Conservation (phyloP, 2,329 filamentous ascomycete genomes). For the Pleurostoma richardsiae region DNA sequence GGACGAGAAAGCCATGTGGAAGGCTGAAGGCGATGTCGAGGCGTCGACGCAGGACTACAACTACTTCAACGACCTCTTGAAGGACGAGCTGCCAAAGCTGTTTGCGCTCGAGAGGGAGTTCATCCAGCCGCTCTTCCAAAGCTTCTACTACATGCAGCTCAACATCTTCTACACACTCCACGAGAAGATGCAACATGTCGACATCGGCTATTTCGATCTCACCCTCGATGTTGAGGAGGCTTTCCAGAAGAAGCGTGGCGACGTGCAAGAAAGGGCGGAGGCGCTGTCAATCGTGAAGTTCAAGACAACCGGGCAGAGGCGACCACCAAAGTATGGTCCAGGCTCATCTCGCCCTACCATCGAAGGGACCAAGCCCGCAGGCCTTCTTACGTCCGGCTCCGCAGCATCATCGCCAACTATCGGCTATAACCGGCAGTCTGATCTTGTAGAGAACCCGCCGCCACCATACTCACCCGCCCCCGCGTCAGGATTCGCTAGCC, state of each 20-base stretch:
- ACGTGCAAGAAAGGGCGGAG: conserved; percentile 82
- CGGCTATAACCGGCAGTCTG: conserved; percentile 24
- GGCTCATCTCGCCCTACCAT: conserved; percentile 39
- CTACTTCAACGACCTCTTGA: conserved; percentile 95
- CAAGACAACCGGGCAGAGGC: conserved; percentile 75
- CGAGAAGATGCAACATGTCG: conserved; percentile 94
- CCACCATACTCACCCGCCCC: conserved; percentile 62
- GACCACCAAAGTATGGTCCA: conserved; percentile 52
- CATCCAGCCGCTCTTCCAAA: conserved; percentile 95
- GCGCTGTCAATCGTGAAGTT: conserved; percentile 81
- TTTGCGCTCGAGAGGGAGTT: conserved; percentile 89
- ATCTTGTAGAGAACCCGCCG: conserved; percentile 55
- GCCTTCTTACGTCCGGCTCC: conserved; percentile 46
- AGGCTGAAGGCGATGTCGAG: conserved; percentile 88
- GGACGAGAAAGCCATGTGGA: conserved; percentile 96
- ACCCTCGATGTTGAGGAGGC: conserved; percentile 87
- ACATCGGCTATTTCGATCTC: conserved; percentile 97
- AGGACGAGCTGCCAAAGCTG: conserved; percentile 89
- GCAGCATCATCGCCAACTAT: conserved; percentile 12
- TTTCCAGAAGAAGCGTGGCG: conserved; percentile 82
- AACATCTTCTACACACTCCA: conserved; percentile 99
- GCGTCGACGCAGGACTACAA: conserved; percentile 92
- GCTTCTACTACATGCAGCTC: conserved; percentile 99
- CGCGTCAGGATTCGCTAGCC: conserved; percentile 11
- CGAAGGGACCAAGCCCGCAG: conserved; percentile 41